Evolutionary conservation across 495 filamentous ascomycete genomes (phyloP), one percentile per base, ranked within the genome.

Genomic region (Neurospora sp.): DNA sequence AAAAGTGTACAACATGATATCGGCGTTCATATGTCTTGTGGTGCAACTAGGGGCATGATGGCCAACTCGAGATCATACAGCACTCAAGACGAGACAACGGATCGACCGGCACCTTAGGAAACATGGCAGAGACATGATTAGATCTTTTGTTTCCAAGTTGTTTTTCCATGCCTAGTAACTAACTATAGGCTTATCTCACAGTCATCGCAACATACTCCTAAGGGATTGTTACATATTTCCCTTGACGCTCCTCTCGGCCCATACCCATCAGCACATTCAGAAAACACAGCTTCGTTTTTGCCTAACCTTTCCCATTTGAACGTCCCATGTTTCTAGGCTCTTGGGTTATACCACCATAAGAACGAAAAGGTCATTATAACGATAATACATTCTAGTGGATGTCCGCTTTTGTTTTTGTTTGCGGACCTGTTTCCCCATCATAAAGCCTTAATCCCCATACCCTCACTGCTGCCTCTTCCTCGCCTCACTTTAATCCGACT

Each of bases 401-500:
- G 53, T 61, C 53, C 22, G 53, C 53, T 14, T 27, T 31, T 16
- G 12, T 61, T 61, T 61, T 61, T 31, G 5, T 14, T 16, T 31
- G 53, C 53, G 14, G 53, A 61, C 53, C 53, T 4, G 22, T 61
- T 31, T 61, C 53, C 53, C 22, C 2, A 31, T 31, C 53, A 31
- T 31, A 31, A 31, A 61, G 53, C 22, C 53, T 61, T 31, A 16
- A 31, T 16, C 22, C 53, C 22, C 53, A 31, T 5, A 61, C 9
- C 53, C 53, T 31, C 22, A 31, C 3, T 7, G 3, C 53, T 61
- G 20, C 74, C 70, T 65, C 59, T 71, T 22, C 20, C 70, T 37
- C 35, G 18, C 46, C 73, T 74, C 72, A 59, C 68, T 74, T 74
- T 85, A 91, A 77, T 91, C 86, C 74, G 87, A 78, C 80, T 93